Base-by-base conservation (phyloP, 2,329 filamentous ascomycete species). In the Coleophoma eucalyptorum region DNA sequence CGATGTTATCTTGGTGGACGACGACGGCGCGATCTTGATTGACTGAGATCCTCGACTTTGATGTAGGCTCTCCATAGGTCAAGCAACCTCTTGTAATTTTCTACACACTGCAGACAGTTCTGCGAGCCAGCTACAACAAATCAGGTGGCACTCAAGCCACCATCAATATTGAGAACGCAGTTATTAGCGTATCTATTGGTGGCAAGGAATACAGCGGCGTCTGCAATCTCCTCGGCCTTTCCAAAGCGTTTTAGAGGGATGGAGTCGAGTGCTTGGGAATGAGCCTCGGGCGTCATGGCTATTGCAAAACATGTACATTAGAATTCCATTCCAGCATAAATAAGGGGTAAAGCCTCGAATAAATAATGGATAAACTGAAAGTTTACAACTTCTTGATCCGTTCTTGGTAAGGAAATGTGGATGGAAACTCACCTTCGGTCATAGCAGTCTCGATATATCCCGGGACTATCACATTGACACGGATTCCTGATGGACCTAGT, bases 181-280 rank as follows among this genome's bases (percentile, higher is more conserved):
- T 95, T 95, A 67, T 93, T 93, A 50, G 90, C 88, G 69, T 93
- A 96, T 55, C 80, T 73, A 67, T 94, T 96, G 43, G 78, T 77
- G 31, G 82, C 86, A 15, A 96, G 76, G 67, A 95, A 96, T 26
- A 86, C 64, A 43, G 87, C 89, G 49, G 90, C 90, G 62, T 92
- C 84, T n/a, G 90, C 90, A 32, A 95, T 81, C 66, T 96, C 90
- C 21, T 80, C 75, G 7, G 79, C 73, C 33, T 72, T 70, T 15
- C 89, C 90, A 55, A 93, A 82, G 31, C 90, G 83, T 31, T 72
- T 71, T 15, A 80, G 64, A 1, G 89, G 89, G 46, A 90, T 90
- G 46, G 73, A 64, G 34, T 72, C 62, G 19, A 67, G 50, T n/a
- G 73, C 65, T 51, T 62, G 52, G n/a, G 58, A 49, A 16, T 59